These are phyloP conservation scores for Fusarium denticulatum DNA, from an alignment of 2,329 filamentous ascomycete species.

Conservation along the genomic window DNA sequence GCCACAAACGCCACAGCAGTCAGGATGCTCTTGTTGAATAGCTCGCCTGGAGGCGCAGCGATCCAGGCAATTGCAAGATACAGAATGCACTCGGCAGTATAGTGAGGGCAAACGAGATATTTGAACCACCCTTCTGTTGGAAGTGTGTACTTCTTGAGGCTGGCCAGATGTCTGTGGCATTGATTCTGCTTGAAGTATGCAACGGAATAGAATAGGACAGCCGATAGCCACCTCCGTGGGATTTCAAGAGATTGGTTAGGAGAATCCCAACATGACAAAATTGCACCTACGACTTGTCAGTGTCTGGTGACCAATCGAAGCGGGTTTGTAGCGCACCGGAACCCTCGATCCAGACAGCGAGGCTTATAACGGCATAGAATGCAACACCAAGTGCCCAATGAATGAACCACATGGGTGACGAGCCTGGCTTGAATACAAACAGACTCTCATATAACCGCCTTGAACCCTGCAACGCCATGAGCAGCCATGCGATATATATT, in stretches of 20 bases:
- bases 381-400: constrained; percentile 82
- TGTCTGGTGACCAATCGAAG: not conserved
- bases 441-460: constrained; percentile 82
- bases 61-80: constrained; percentile 82
- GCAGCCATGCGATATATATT: constrained; percentile 71
- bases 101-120: constrained; percentile 84
- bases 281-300: constrained; percentile 43
- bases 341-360: constrained; percentile 88
- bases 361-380: constrained; percentile 79
- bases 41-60: constrained; percentile 72
- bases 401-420: constrained; percentile 83
- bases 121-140: constrained; percentile 78
- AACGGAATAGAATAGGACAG: constrained; percentile 71
- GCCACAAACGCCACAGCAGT: constrained; percentile 77
- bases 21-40: constrained; percentile 78
- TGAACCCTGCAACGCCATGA: constrained; percentile 79
- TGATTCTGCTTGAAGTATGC: constrained; percentile 79
- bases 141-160: constrained; percentile 83
- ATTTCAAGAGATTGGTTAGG: constrained; percentile 22
- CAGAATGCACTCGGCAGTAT: constrained; percentile 86
- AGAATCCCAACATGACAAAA: constrained; percentile 48
- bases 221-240: constrained; percentile 50
- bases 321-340: constrained; percentile 61
- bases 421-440: constrained; percentile 67
- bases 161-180: constrained; percentile 75